A percentile compares a stretch with the other conserved stretches of the same genome.
These are phyloP conservation scores for Hericium coralloides DNA, from an alignment of 768 basidiomycete species.

Conservation along the genomic window DNA sequence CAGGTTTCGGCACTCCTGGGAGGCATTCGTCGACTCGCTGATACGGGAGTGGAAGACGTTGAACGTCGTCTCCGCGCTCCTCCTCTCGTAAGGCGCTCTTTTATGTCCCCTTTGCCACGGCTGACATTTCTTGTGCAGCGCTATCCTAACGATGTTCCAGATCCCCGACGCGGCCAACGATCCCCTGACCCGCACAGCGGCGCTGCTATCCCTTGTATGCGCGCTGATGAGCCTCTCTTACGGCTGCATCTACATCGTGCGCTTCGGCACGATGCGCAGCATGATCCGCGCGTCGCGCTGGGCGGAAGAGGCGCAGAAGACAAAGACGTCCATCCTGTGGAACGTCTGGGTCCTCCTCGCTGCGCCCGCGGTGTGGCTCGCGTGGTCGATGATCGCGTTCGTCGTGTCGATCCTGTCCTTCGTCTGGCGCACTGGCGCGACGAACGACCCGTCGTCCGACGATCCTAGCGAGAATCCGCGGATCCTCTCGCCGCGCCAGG, in stretches of 20 bases:
- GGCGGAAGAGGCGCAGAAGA: slow-evolving; percentile 62
- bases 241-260: slow-evolving; percentile 65
- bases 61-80: slow-evolving; percentile 64
- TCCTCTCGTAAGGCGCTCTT: slow-evolving; percentile 14
- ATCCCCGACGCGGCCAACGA: slow-evolving; percentile 39
- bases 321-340: slow-evolving; percentile 42
- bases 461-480: slow-evolving; percentile 14
- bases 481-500: slow-evolving; percentile 29
- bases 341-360: slow-evolving; percentile 65
- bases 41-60: slow-evolving; percentile 68
- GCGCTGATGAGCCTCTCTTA: slow-evolving; percentile 64
- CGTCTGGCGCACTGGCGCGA: slow-evolving; percentile 55
- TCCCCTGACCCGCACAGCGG: slow-evolving; percentile 52
- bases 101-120: neutral
- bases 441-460: slow-evolving; percentile 23
- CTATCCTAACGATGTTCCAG: slow-evolving; percentile 66
- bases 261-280: slow-evolving; percentile 64
- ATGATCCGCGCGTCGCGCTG: slow-evolving; percentile 65
- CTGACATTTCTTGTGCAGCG: slow-evolving; percentile 28
- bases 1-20: slow-evolving; percentile 62
- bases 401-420: slow-evolving; percentile 53
- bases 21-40: slow-evolving; percentile 61
- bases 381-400: slow-evolving; percentile 69
- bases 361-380: slow-evolving; percentile 61
- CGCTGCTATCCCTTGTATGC: slow-evolving; percentile 55